Evolutionary conservation across 441 rosid species (phyloP), one percentile per base, ranked within the genome.

Genomic region (Bocquillonia castaneifolia): DNA sequence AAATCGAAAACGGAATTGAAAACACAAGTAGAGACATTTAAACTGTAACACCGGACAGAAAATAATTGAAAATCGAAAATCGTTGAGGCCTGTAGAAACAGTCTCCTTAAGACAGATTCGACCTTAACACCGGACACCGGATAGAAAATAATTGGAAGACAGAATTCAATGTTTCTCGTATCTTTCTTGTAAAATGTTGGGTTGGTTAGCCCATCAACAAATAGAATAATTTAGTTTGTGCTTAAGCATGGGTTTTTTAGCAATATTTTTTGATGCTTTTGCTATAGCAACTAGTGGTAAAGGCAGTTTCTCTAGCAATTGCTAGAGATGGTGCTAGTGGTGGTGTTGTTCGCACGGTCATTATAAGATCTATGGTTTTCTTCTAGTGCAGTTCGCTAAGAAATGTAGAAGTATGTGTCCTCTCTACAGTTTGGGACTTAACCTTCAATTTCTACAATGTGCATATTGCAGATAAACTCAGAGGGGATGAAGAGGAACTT

Each of bases 251-350:
- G 13, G 34, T 14, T 22, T 70, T 12, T 2, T 54, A 36, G 63
- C 61, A 7, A 34, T 22, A 5, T n/a, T n/a, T 29, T 45, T 68
- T 73, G 61, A 44, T 34, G 31, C 22, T n/a, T 65, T 58, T 22
- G 15, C 61, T 66, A 82, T 87, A 94, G 99, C 83, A 86, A 88
- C 76, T 94, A 42, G 97, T 88, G 78, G 91, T 91, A 57, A 91
- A 94, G 80, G 97, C 97, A 39, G 93, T 94, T 59, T 94, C 99
- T 14, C 86, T 92, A 44, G 98, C 97, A 63, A 94, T 94, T 59
- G 99, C 98, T 17, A 84, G 97, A 53, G 99, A 94, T 74, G 97
- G 97, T 79, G 97, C 99, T 10, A 94, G 99, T 29, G 97, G 99
- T 3, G 97, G 97, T 3, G 99, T 94, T 15, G 99, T 91, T 55